These are phyloP conservation scores for Blastocystis sp. DNA, from an alignment of 352 stramenopile genomes.

Conservation along the genomic window DNA sequence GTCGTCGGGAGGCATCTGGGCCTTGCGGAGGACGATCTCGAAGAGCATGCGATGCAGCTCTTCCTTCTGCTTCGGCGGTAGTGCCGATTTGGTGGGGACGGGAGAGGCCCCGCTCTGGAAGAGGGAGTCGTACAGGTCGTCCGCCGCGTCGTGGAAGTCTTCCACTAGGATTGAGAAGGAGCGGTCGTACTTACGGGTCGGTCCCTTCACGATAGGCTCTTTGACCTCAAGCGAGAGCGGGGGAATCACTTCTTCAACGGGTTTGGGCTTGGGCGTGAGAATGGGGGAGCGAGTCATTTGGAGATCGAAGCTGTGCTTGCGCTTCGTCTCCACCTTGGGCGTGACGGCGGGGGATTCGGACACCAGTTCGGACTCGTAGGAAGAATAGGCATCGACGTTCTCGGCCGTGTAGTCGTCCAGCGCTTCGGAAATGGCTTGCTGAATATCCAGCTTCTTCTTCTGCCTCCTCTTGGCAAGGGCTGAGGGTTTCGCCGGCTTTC, in stretches of 20 bases:
- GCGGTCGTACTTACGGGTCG: not conserved
- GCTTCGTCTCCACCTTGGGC: not conserved
- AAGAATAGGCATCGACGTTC: conserved; percentile 25
- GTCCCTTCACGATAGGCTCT: not conserved
- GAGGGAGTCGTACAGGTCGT: not conserved
- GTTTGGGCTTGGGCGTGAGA: not conserved
- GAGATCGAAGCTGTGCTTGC: conserved; percentile 29
- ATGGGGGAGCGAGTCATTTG: not conserved
- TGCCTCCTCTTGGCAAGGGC: not conserved
- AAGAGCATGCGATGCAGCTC: not conserved
- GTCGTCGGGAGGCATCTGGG: not conserved
- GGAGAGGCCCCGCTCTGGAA: not conserved
- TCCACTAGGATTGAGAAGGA: not conserved
- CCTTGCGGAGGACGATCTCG: not conserved
- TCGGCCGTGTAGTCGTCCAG: conserved; percentile 45
- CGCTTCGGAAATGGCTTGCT: conserved; percentile 32
- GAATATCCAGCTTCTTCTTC: not conserved
- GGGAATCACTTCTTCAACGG: not conserved
- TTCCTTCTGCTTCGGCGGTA: conserved; percentile 27
- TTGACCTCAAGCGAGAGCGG: too few species aligned
- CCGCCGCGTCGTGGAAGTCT: not conserved
- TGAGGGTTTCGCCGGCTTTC: too few species aligned
- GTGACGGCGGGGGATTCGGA: not conserved
- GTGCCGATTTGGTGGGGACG: not conserved
- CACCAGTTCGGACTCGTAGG: not conserved